These are phyloP conservation scores for Hippophae tibetana DNA, from an alignment of 306 rosid genomes.

Conservation along the genomic window DNA sequence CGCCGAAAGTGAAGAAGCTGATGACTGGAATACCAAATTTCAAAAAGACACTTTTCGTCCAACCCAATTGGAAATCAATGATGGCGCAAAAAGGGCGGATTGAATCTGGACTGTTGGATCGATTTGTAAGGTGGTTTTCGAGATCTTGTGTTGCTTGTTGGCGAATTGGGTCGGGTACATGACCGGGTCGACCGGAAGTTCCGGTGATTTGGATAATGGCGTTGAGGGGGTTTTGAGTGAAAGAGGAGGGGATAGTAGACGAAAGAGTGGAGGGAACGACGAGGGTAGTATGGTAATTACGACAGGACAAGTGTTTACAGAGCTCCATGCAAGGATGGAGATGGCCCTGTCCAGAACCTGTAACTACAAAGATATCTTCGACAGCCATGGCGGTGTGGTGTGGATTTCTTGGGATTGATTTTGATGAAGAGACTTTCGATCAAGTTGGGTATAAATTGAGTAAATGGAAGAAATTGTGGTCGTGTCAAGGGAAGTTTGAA, in stretches of 20 bases:
- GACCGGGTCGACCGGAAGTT: constrained; percentile 5
- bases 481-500: no score
- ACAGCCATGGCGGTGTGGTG: no score
- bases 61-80: constrained; percentile 14
- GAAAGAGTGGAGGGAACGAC: constrained; percentile 9
- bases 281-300: constrained; percentile 18
- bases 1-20: constrained; percentile 13
- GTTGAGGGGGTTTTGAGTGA: constrained; percentile 10
- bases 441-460: no score
- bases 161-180: constrained; percentile 5
- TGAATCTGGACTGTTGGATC: neutral
- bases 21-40: constrained; percentile 7
- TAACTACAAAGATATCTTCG: constrained; percentile 13
- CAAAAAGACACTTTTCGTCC: constrained; percentile 15
- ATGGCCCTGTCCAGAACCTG: constrained; percentile 16
- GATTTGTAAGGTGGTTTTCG: constrained; percentile 6
- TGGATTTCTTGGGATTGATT: no score
- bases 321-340: constrained; percentile 17
- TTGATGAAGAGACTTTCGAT: no score
- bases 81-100: neutral
- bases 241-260: constrained; percentile 10
- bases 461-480: no score
- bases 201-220: neutral
- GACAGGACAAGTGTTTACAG: constrained; percentile 15
- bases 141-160: constrained; percentile 12